phyloP scores from a whole-genome alignment of 2,329 filamentous ascomycete species.

The Ophiostoma piceae region DNA sequence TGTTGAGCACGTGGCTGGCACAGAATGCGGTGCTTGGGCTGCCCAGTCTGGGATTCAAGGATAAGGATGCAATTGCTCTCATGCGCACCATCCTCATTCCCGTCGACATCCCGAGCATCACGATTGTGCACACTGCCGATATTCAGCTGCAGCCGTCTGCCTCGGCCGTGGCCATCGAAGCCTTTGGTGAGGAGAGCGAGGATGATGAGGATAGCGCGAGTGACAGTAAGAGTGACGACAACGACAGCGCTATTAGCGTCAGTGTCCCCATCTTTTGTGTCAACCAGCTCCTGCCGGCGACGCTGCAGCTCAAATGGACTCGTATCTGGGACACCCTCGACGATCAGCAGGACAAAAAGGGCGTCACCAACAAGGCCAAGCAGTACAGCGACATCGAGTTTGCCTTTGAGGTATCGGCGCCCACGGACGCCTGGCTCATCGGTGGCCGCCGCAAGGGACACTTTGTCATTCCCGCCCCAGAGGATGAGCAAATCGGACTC shows the following conservation, averaged over 20 bases:
- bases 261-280: slow-evolving; percentile 44
- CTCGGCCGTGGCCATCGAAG: slow-evolving; percentile 29
- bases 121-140: slow-evolving; percentile 75
- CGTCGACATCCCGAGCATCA: slow-evolving; percentile 79
- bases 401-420: slow-evolving; percentile 73
- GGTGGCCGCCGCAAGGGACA: slow-evolving; percentile 75
- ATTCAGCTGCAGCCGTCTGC: slow-evolving; percentile 48
- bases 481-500: slow-evolving; percentile 27
- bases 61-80: slow-evolving; percentile 31
- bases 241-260: background rate
- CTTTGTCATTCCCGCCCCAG: slow-evolving; percentile 55
- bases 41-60: background rate
- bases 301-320: slow-evolving; percentile 58
- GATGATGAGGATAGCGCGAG: background rate
- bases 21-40: background rate
- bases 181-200: slow-evolving; percentile 21
- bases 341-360: slow-evolving; percentile 6
- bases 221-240: background rate
- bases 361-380: slow-evolving; percentile 31
- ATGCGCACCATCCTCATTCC: slow-evolving; percentile 72
- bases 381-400: slow-evolving; percentile 57
- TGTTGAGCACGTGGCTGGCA: slow-evolving; percentile 39
- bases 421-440: slow-evolving; percentile 74
- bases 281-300: slow-evolving; percentile 61
- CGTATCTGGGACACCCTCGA: slow-evolving; percentile 54